These are phyloP conservation scores for Copromyces sp. DNA, from an alignment of 495 filamentous ascomycete species.

Conservation along the genomic window DNA sequence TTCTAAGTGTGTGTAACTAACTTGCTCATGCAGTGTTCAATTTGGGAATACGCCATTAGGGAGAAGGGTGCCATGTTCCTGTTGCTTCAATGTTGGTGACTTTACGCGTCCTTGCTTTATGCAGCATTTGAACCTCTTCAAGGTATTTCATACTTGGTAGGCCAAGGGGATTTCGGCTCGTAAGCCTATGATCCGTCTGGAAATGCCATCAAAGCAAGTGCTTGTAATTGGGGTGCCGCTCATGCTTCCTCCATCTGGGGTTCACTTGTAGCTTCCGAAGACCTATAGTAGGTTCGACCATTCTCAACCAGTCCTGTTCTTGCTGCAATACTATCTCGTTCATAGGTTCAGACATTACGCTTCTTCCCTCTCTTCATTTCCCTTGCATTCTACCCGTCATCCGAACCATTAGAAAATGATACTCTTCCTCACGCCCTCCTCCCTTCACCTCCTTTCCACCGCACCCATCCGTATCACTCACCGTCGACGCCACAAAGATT, in stretches of 20 bases:
- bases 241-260: background rate
- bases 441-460: background rate
- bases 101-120: background rate
- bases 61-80: background rate
- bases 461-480: background rate
- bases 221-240: background rate
- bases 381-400: background rate
- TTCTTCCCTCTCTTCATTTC: background rate
- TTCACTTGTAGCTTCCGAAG: background rate
- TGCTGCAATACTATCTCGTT: background rate
- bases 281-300: background rate
- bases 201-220: background rate
- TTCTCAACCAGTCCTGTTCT: background rate
- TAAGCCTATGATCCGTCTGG: background rate
- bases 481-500: background rate
- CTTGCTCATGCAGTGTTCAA: background rate
- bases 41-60: background rate
- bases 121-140: background rate
- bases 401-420: background rate
- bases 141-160: background rate
- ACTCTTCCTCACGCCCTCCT: background rate
- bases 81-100: background rate
- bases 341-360: background rate
- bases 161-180: background rate
- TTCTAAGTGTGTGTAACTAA: background rate